Evolutionary conservation across 345 rosid species (phyloP), one percentile per base, ranked within the genome.

Genomic region (Gossypium stocksii): DNA sequence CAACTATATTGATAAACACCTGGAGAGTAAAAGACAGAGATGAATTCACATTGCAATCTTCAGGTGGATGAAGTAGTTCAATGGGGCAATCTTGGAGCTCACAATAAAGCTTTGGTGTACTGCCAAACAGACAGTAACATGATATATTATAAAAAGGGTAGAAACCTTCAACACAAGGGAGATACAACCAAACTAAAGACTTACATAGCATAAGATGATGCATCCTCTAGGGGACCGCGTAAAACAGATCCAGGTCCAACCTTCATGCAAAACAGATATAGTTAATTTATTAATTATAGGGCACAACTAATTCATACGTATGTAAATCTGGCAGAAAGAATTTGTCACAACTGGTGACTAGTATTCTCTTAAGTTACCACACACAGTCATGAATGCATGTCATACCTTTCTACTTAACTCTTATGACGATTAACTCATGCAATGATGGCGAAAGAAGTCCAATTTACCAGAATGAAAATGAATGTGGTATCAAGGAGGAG

Each of bases 21-120:
- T 95, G 99, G 78, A 95, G 94, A 43, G 99, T 95, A 81, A 95
- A 95, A 51, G 98, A 85, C 74, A 95, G 83, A 64, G 99, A 91
- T 23, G 98, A 77, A 85, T 95, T 95, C 83, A 95, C 97, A 80
- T 89, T 95, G 94, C 99, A 95, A 82, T 95, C 99, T 82, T 95
- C 99, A 80, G 99, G 99, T 7, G 99, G 99, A 76, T 79, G 84
- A 59, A 95, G 86, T 27, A 95, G 81, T 84, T 95, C 99, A 70
- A 78, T 63, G 2, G 99, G 98, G 85, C 99, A 96, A 73, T 89
- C 87, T 80, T 89, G 83, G 66, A 70, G 86, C 63, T 87, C 92
- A 61, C 99, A 96, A 76, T 91, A 84, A 73, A 96, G 97, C 84
- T 83, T 90, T 60, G 97, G 99, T 9, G 92, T 91, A 73, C 98